Conservation (phyloP, 2,329 filamentous ascomycete genomes). For the Bipolaris gigantea region DNA sequence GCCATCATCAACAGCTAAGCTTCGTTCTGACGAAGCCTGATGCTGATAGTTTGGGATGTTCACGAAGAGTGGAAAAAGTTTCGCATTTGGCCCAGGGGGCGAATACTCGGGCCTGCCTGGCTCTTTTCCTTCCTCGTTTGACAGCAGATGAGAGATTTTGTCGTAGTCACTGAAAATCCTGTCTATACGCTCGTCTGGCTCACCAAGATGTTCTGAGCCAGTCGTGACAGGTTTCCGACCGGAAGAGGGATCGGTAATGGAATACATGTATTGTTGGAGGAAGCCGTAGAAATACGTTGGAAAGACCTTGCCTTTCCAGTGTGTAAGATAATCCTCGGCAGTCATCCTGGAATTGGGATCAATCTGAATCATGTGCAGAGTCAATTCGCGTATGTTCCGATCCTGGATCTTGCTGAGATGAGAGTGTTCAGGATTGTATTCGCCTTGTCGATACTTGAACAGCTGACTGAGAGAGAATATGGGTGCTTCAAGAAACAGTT, state of each 20-base stretch:
- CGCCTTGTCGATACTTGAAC: conserved; percentile 88
- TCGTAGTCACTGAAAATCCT: conserved; percentile 93
- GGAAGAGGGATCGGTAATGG: conserved; percentile 87
- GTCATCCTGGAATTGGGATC: conserved; percentile 90
- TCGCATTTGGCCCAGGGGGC: conserved; percentile 50
- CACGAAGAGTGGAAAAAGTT: conserved; percentile 77
- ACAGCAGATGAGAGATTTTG: conserved; percentile 94
- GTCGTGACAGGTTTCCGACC: conserved; percentile 73
- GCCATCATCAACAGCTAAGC: conserved; percentile 76
- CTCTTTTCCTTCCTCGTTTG: conserved; percentile 63
- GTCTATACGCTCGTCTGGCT: conserved; percentile 92
- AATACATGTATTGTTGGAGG: conserved; percentile 94
- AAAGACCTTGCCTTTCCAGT: conserved; percentile 90
- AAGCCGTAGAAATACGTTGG: conserved; percentile 98
- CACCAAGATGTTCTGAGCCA: conserved; percentile 71
- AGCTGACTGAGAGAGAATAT: conserved; percentile 98
- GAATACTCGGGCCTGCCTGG: conserved; percentile 37
- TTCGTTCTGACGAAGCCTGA: conserved; percentile 62
- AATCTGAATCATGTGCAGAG: conserved; percentile 93
- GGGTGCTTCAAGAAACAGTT: conserved; percentile 90
- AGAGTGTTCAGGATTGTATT: conserved; percentile 83
- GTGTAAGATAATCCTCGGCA: conserved; percentile 89
- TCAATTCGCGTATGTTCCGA: conserved; percentile 81
- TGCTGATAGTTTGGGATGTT: conserved; percentile 86
- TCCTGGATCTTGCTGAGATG: conserved; percentile 87